Percentiles rank a stretch among this genome's conserved stretches.
These are phyloP conservation scores for Blepharisma undulans DNA, from an alignment of 169 alveolate species.

Conservation along the genomic window DNA sequence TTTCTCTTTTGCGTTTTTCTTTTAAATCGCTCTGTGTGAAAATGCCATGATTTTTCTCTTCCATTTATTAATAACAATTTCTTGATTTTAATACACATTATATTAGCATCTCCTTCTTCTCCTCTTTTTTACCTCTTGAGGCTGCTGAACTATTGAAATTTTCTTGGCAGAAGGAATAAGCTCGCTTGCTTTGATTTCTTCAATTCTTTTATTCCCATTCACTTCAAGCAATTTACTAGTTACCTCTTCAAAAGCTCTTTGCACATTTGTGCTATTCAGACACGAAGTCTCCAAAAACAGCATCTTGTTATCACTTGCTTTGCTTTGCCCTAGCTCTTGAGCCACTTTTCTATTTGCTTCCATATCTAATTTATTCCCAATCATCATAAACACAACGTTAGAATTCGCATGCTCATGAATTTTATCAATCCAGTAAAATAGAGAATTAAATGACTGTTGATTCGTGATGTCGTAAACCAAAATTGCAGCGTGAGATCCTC, in stretches of 20 bases:
- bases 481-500: constrained; percentile 63
- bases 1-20: constrained; percentile 50
- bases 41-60: not conserved
- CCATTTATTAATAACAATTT: not conserved
- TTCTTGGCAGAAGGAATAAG: not conserved
- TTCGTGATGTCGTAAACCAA: constrained; percentile 60
- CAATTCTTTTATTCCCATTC: not conserved
- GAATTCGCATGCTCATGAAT: not conserved
- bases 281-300: constrained; percentile 38
- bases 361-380: constrained; percentile 96
- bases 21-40: constrained; percentile 51
- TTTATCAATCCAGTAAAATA: constrained; percentile 56
- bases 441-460: constrained; percentile 42
- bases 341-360: constrained; percentile 92
- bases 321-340: constrained; percentile 86
- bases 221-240: not conserved
- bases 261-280: constrained; percentile 24
- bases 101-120: not conserved
- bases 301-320: constrained; percentile 31
- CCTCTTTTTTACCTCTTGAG: not conserved
- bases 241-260: constrained; percentile 23
- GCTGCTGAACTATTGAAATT: not conserved
- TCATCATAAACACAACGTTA: constrained; percentile 92
- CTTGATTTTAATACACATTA: not conserved
- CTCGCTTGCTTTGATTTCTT: not conserved